Percentiles rank a stretch among this genome's conserved stretches.
Evolutionary conservation across 129 eudicot genomes (phyloP).

Genomic region (Daucus carota): DH1_v3.0 NC_030384.2:37853001-37853500

Average conservation of each 20-base stretch:
- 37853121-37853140: background rate
- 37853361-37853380: background rate
- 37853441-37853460: background rate
- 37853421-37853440: background rate
- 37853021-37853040: background rate
- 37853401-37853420: slow-evolving; percentile 5
- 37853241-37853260: background rate
- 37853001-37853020: background rate
- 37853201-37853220: background rate
- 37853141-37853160: too few relatives aligned
- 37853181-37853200: background rate
- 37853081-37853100: background rate
- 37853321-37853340: too few relatives aligned
- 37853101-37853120: background rate
- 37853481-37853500: background rate
- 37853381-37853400: slow-evolving; percentile 4
- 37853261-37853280: background rate
- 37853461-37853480: background rate
- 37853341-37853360: background rate
- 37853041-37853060: background rate
- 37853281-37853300: background rate
- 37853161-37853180: too few relatives aligned
- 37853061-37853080: background rate
- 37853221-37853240: background rate
- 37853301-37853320: background rate